Evolutionary conservation across 2,329 filamentous ascomycete genomes (phyloP).

Genomic region (Fusarium pseudoanthophilum): DNA sequence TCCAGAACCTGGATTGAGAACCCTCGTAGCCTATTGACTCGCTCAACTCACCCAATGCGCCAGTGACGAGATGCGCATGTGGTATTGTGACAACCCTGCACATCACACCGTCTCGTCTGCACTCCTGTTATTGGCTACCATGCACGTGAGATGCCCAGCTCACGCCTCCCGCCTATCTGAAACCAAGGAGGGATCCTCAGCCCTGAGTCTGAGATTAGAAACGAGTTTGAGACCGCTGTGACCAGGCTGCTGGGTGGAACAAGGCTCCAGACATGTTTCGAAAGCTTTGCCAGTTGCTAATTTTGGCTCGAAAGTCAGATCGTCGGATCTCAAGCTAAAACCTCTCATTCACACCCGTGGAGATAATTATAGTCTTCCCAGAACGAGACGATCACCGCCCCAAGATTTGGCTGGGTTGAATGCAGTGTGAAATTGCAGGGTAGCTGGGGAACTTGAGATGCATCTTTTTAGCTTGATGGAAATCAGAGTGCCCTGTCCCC

Average conservation of each 20-base stretch:
- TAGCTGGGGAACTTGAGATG: background rate
- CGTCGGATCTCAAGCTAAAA: background rate
- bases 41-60: conserved; percentile 38
- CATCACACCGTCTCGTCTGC: conserved; percentile 43
- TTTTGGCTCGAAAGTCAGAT: conserved; percentile 30
- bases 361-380: conserved; percentile 22
- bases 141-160: conserved; percentile 16
- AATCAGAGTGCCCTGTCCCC: conserved; percentile 17
- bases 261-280: conserved; percentile 26
- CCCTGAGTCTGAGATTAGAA: conserved; percentile 41
- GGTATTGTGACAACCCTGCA: conserved; percentile 44
- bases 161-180: conserved; percentile 42
- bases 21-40: conserved; percentile 27
- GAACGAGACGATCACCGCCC: conserved; percentile 11
- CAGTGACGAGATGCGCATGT: conserved; percentile 46
- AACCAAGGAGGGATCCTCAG: conserved; percentile 36
- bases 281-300: conserved; percentile 40
- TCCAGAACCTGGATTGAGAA: background rate
- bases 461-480: conserved; percentile 3
- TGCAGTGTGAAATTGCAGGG: conserved; percentile 22
- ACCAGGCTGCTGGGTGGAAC: conserved; percentile 42
- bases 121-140: conserved; percentile 37
- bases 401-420: background rate
- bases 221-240: conserved; percentile 41
- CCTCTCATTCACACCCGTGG: conserved; percentile 13